Percentiles rank a stretch among this genome's conserved stretches.
These are phyloP conservation scores for Aspergillus floridensis DNA, from an alignment of 2,329 filamentous ascomycete genomes.

Conservation along the genomic window DNA sequence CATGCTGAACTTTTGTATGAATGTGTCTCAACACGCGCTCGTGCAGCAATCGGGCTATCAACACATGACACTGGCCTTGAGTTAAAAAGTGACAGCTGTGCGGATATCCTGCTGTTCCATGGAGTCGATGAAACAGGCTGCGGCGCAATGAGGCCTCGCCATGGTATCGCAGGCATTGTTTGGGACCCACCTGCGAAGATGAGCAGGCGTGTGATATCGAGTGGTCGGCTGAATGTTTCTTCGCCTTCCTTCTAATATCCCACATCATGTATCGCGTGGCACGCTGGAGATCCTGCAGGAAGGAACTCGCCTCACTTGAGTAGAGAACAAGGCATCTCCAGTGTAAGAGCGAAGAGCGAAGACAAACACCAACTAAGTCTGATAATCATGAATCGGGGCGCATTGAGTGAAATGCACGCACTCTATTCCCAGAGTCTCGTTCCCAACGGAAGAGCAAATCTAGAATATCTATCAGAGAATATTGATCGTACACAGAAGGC, in stretches of 20 bases:
- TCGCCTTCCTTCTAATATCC: background rate
- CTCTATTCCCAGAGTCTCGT: background rate
- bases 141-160: conserved; percentile 24
- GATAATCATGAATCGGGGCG: background rate
- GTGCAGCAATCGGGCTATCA: conserved; percentile 35
- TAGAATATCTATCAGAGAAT: background rate
- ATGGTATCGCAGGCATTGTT: conserved; percentile 36
- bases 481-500: background rate
- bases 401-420: background rate
- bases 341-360: background rate
- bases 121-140: conserved; percentile 34
- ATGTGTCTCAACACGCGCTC: conserved; percentile 48
- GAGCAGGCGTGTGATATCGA: conserved; percentile 27
- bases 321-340: background rate
- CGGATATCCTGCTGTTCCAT: conserved; percentile 26
- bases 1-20: conserved; percentile 61
- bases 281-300: background rate
- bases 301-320: background rate
- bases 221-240: conserved; percentile 19
- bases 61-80: background rate
- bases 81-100: conserved; percentile 11
- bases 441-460: background rate
- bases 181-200: conserved; percentile 36
- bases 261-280: conserved; percentile 4
- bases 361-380: background rate